phyloP scores from a whole-genome alignment of 2,329 filamentous ascomycete genomes.

The Ambrosiella beaveri region DNA sequence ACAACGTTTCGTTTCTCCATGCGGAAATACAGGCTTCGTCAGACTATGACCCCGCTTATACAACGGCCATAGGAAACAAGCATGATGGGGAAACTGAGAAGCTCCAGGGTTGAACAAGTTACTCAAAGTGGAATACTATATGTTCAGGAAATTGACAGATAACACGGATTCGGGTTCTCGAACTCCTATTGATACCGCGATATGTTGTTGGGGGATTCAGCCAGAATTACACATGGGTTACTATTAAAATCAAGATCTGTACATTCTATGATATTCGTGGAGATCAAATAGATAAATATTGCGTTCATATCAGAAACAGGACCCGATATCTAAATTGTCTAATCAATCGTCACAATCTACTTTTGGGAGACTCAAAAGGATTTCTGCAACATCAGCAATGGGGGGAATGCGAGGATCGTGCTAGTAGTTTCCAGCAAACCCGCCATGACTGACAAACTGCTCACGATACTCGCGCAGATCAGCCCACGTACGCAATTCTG shows the following conservation, averaged over 20 bases:
- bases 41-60: neutral
- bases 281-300: too few species aligned
- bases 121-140: neutral
- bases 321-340: too few species aligned
- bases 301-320: too few species aligned
- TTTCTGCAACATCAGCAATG: too few species aligned
- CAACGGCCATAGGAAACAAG: neutral
- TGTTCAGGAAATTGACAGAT: neutral
- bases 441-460: slow-evolving; percentile 12
- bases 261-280: too few species aligned
- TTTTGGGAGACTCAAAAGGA: too few species aligned
- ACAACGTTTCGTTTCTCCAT: neutral
- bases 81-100: neutral
- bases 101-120: neutral
- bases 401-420: neutral
- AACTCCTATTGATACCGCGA: neutral
- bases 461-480: slow-evolving; percentile 10
- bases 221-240: neutral
- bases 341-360: too few species aligned
- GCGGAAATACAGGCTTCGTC: neutral
- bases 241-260: too few species aligned
- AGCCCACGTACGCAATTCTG: slow-evolving; percentile 10
- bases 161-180: neutral
- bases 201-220: neutral
- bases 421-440: slow-evolving; percentile 12